Evolutionary conservation across 2,329 filamentous ascomycete species (phyloP).

Genomic region (Dothistroma pini): DNA sequence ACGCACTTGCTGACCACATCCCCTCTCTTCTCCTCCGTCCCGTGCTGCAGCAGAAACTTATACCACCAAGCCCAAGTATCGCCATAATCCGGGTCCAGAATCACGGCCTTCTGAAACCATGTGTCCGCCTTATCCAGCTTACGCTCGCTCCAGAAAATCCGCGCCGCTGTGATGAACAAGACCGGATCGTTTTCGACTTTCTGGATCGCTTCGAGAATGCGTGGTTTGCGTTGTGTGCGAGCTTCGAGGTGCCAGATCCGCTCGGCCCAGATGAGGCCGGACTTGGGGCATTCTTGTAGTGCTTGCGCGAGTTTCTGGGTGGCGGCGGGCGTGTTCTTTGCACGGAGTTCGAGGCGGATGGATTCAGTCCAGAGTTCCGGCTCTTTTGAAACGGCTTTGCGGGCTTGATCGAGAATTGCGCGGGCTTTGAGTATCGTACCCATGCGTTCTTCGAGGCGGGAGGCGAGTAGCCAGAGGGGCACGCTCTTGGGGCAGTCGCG

Average conservation of each 20-base stretch:
- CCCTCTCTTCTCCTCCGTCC: conserved; percentile 84
- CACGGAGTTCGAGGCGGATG: conserved; percentile 86
- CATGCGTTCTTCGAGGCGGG: conserved; percentile 78
- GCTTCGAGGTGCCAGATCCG: conserved; percentile 93
- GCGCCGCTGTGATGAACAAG: conserved; percentile 84
- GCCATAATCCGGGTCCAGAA: conserved; percentile 79
- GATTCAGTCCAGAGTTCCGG: conserved; percentile 87
- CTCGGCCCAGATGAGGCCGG: conserved; percentile 85
- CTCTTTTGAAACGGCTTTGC: conserved; percentile 81
- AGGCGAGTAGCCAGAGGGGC: conserved; percentile 83
- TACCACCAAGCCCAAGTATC: conserved; percentile 99
- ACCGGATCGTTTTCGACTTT: conserved; percentile 90
- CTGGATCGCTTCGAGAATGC: conserved; percentile 91
- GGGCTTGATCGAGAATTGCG: conserved; percentile 86
- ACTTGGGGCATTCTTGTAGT: conserved; percentile 84
- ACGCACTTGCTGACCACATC: conserved; percentile 81
- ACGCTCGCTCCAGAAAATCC: conserved; percentile 94
- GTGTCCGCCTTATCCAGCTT: conserved; percentile 89
- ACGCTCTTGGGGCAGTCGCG: conserved; percentile 81
- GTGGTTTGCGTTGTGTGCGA: conserved; percentile 86
- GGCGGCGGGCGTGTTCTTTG: conserved; percentile 77
- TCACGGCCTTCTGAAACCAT: conserved; percentile 96
- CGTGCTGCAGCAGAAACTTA: conserved; percentile 87
- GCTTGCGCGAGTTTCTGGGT: conserved; percentile 91
- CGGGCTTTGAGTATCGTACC: conserved; percentile 87